A percentile compares a stretch with the other conserved stretches of the same genome.
phyloP scores from a whole-genome alignment of 257 asterid species.

The Nicotiana obtusifolia region DNA sequence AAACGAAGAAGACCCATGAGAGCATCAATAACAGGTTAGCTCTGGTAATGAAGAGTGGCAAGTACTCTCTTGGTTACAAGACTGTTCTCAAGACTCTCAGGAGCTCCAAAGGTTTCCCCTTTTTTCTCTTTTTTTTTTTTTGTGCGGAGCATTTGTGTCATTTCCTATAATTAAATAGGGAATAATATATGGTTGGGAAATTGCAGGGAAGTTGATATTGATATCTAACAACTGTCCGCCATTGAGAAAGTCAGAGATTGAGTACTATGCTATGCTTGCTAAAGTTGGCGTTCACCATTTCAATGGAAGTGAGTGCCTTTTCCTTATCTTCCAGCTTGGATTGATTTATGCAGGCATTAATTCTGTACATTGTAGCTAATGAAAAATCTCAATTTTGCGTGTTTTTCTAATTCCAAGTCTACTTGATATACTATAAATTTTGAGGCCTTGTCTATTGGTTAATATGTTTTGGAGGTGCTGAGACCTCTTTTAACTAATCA shows the following conservation, averaged over 20 bases:
- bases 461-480: not conserved
- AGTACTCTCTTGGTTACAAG: conserved; percentile 78
- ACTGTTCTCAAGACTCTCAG: conserved; percentile 76
- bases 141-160: not conserved
- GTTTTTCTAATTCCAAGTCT: not conserved
- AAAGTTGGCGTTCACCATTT: conserved; percentile 81
- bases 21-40: conserved; percentile 69
- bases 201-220: conserved; percentile 65
- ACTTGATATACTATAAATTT: not conserved
- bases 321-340: not conserved
- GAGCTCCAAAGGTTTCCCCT: conserved; percentile 51
- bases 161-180: not conserved
- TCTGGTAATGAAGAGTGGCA: conserved; percentile 87
- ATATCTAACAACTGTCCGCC: conserved; percentile 85
- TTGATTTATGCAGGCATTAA: not conserved
- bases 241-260: conserved; percentile 79
- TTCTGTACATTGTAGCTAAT: not conserved
- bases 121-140: not conserved
- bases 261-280: conserved; percentile 84
- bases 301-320: conserved; percentile 56
- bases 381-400: not conserved
- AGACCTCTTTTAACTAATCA: not conserved
- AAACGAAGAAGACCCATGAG: conserved; percentile 74
- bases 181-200: not conserved
- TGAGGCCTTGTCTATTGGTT: not conserved